Percentiles rank a stretch among this genome's conserved stretches.
Evolutionary conservation across 495 filamentous ascomycete genomes (phyloP).

Genomic region (Penicillium tannophilum): DNA sequence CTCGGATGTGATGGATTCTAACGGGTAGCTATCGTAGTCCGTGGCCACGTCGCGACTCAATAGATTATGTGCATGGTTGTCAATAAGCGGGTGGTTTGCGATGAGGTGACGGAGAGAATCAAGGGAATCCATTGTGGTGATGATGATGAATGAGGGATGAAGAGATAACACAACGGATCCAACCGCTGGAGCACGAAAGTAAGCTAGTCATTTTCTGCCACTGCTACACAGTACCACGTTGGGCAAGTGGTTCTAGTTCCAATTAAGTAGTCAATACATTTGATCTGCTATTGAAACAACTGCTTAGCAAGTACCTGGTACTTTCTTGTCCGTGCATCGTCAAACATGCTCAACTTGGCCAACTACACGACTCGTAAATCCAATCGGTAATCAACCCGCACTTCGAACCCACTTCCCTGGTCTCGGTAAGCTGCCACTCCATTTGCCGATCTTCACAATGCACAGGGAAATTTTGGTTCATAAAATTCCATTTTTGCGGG

Average conservation of each 20-base stretch:
- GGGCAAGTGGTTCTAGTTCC: not conserved
- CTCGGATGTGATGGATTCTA: slow-evolving; percentile 70
- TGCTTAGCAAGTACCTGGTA: not conserved
- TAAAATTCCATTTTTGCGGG: not conserved
- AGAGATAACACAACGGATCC: not conserved
- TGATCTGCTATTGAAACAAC: not conserved
- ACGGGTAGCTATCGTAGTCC: slow-evolving; percentile 42
- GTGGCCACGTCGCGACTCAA: slow-evolving; percentile 44
- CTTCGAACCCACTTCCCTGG: slow-evolving; percentile 1
- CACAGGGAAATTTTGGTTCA: not conserved
- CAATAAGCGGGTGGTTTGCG: slow-evolving; percentile 74
- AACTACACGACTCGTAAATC: slow-evolving; percentile 18
- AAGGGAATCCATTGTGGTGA: slow-evolving; percentile 32
- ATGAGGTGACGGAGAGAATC: slow-evolving; percentile 52
- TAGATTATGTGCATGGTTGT: slow-evolving; percentile 86
- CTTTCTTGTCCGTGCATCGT: slow-evolving; percentile 9
- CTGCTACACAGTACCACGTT: not conserved
- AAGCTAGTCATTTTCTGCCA: slow-evolving; percentile 1
- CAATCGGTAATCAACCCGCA: not conserved
- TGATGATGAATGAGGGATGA: not conserved
- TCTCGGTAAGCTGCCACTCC: not conserved
- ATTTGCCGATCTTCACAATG: not conserved
- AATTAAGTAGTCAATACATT: not conserved
- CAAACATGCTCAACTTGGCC: slow-evolving; percentile 19
- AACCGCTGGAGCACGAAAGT: not conserved